phyloP scores from a whole-genome alignment of 495 filamentous ascomycete species.

The Hapsidospora chrysogenum region DNA sequence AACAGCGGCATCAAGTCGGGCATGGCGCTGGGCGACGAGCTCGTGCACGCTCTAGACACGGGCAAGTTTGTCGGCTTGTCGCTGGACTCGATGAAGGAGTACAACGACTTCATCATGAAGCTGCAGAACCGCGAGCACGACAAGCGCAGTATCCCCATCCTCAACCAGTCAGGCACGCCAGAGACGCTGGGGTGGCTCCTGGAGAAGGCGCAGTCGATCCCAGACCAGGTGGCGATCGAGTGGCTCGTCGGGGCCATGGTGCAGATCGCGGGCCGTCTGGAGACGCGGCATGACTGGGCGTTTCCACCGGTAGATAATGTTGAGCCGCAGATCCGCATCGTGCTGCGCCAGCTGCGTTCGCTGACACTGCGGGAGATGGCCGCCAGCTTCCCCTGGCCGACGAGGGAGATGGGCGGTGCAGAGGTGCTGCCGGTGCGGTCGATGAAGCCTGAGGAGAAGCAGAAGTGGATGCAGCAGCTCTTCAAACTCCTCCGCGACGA shows the following conservation, averaged over 20 bases:
- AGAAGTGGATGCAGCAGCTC: constrained; percentile 13
- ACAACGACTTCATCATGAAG: constrained; percentile 20
- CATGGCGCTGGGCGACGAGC: constrained; percentile 15
- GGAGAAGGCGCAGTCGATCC: constrained; percentile 11
- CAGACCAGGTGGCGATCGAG: constrained; percentile 15
- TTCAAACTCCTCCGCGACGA: constrained; percentile 11
- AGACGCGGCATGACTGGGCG: constrained; percentile 12
- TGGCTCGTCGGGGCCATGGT: constrained; percentile 19
- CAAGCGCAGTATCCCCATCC: constrained; percentile 20
- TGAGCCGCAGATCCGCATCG: constrained; percentile 18
- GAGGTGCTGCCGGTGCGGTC: constrained; percentile 17
- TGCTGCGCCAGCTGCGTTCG: constrained; percentile 15
- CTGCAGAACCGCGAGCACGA: constrained; percentile 18
- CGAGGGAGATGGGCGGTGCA: constrained; percentile 18
- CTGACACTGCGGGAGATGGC: constrained; percentile 16
- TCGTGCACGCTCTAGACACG: constrained; percentile 14
- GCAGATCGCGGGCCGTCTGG: constrained; percentile 15
- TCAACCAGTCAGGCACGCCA: constrained; percentile 17
- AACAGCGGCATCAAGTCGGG: constrained; percentile 20
- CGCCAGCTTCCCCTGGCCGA: constrained; percentile 18
- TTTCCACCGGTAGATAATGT: constrained; percentile 15
- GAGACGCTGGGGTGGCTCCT: constrained; percentile 18
- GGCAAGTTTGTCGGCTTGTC: constrained; percentile 13
- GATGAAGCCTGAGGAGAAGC: constrained; percentile 17
- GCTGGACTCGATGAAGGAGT: constrained; percentile 14